These are phyloP conservation scores for Tylopilus plumbeoviolaceoides DNA, from an alignment of 768 basidiomycete species.

Conservation along the genomic window DNA sequence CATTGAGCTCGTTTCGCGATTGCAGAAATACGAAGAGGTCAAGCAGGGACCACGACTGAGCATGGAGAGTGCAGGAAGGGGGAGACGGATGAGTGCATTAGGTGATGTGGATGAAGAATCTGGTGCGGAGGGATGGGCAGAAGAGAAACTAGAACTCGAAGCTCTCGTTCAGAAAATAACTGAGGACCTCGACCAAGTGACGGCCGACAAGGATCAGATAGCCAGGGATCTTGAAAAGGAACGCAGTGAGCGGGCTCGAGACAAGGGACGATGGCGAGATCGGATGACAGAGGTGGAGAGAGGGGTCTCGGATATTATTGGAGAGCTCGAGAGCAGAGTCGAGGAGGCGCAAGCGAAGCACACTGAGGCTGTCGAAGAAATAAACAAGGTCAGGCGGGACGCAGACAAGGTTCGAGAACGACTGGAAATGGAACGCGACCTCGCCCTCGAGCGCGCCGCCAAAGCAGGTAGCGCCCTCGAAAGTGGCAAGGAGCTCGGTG, in stretches of 20 bases:
- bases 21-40: slow-evolving; percentile 52
- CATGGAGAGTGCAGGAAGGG: slow-evolving; percentile 31
- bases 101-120: slow-evolving; percentile 64
- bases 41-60: slow-evolving; percentile 27
- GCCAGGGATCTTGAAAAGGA: slow-evolving; percentile 51
- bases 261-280: slow-evolving; percentile 68
- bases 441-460: slow-evolving; percentile 53
- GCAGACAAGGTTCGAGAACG: slow-evolving; percentile 42
- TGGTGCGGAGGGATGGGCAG: slow-evolving; percentile 62
- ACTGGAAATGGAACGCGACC: slow-evolving; percentile 49
- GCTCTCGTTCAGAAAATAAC: slow-evolving; percentile 39
- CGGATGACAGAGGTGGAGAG: slow-evolving; percentile 69
- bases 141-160: slow-evolving; percentile 59
- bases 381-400: slow-evolving; percentile 41
- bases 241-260: slow-evolving; percentile 51
- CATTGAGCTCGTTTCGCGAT: slow-evolving; percentile 52
- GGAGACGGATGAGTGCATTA: slow-evolving; percentile 45
- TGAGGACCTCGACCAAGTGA: slow-evolving; percentile 36
- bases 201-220: slow-evolving; percentile 43
- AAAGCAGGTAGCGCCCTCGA: slow-evolving; percentile 65
- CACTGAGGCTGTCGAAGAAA: slow-evolving; percentile 37
- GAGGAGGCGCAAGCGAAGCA: slow-evolving; percentile 48
- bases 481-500: slow-evolving; percentile 63
- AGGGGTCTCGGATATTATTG: slow-evolving; percentile 63
- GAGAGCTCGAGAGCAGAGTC: slow-evolving; percentile 56